Evolutionary conservation across 2,329 filamentous ascomycete species (phyloP).

Genomic region (Cadophora sp.): DNA sequence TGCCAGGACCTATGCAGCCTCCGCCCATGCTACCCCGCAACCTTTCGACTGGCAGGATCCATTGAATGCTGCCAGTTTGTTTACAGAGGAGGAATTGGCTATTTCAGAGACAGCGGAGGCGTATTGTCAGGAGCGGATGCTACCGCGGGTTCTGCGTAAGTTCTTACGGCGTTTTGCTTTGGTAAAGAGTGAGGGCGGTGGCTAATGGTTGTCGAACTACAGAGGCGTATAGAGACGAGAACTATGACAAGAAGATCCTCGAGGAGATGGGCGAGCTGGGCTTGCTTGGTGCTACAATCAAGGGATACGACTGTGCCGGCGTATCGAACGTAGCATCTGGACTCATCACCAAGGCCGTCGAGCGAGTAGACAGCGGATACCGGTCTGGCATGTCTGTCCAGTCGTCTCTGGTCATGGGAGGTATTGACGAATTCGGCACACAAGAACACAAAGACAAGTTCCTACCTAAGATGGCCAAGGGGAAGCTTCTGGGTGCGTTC

Average conservation of each 20-base stretch:
- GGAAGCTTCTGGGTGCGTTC: slow-evolving; percentile 83
- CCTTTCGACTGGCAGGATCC: slow-evolving; percentile 93
- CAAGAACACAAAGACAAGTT: slow-evolving; percentile 86
- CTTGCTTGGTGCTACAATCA: slow-evolving; percentile 83
- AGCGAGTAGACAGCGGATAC: slow-evolving; percentile 90
- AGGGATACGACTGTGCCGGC: slow-evolving; percentile 88
- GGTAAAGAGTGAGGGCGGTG: background rate
- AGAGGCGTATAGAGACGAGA: slow-evolving; percentile 87
- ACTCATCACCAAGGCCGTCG: slow-evolving; percentile 87
- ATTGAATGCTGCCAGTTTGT: slow-evolving; percentile 73
- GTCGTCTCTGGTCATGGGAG: slow-evolving; percentile 91
- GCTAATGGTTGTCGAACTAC: slow-evolving; percentile 24
- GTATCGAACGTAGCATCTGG: slow-evolving; percentile 89
- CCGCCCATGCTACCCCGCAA: slow-evolving; percentile 40
- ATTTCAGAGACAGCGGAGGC: slow-evolving; percentile 90
- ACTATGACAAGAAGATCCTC: slow-evolving; percentile 85
- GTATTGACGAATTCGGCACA: slow-evolving; percentile 87
- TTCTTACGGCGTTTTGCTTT: slow-evolving; percentile 21
- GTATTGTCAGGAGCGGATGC: slow-evolving; percentile 90
- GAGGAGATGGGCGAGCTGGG: slow-evolving; percentile 93
- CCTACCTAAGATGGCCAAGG: slow-evolving; percentile 81
- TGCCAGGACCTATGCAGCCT: slow-evolving; percentile 42
- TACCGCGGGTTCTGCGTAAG: slow-evolving; percentile 85
- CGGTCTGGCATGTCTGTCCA: slow-evolving; percentile 93
- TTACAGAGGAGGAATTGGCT: slow-evolving; percentile 89